Evolutionary conservation across 2,329 filamentous ascomycete genomes (phyloP).

Genomic region (Truncatella angustata): DNA sequence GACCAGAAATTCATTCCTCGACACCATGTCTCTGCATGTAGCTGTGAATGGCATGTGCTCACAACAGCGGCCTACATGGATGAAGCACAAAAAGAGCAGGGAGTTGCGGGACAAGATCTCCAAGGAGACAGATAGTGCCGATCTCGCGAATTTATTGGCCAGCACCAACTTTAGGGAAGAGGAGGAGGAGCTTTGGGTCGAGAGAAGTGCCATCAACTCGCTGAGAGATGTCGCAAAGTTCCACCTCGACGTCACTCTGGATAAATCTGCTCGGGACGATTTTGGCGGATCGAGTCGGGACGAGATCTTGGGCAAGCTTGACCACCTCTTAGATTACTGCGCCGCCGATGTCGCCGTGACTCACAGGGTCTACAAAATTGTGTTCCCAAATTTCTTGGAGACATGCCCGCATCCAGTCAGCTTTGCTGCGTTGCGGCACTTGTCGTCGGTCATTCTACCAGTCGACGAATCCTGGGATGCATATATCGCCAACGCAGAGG

Average conservation of each 20-base stretch:
- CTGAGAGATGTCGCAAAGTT: slow-evolving; percentile 94
- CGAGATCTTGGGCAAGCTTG: slow-evolving; percentile 68
- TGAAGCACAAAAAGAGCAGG: slow-evolving; percentile 89
- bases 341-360: slow-evolving; percentile 92
- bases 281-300: slow-evolving; percentile 79
- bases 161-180: slow-evolving; percentile 69
- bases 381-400: slow-evolving; percentile 85
- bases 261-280: slow-evolving; percentile 82
- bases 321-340: slow-evolving; percentile 88
- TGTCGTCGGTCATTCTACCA: slow-evolving; percentile 91
- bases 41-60: slow-evolving; percentile 99
- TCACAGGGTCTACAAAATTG: slow-evolving; percentile 88
- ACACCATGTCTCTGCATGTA: slow-evolving; percentile 97
- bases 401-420: slow-evolving; percentile 96
- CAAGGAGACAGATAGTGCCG: slow-evolving; percentile 66
- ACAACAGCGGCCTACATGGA: slow-evolving; percentile 91
- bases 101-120: slow-evolving; percentile 80
- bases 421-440: slow-evolving; percentile 87
- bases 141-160: slow-evolving; percentile 69
- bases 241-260: slow-evolving; percentile 85
- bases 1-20: slow-evolving; percentile 81
- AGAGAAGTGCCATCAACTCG: slow-evolving; percentile 91
- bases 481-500: slow-evolving; percentile 82
- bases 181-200: slow-evolving; percentile 94
- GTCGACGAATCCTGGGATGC: slow-evolving; percentile 84